These are phyloP conservation scores for Fusarium coffeatum DNA, from an alignment of 2,329 filamentous ascomycete genomes.

Conservation along the genomic window DNA sequence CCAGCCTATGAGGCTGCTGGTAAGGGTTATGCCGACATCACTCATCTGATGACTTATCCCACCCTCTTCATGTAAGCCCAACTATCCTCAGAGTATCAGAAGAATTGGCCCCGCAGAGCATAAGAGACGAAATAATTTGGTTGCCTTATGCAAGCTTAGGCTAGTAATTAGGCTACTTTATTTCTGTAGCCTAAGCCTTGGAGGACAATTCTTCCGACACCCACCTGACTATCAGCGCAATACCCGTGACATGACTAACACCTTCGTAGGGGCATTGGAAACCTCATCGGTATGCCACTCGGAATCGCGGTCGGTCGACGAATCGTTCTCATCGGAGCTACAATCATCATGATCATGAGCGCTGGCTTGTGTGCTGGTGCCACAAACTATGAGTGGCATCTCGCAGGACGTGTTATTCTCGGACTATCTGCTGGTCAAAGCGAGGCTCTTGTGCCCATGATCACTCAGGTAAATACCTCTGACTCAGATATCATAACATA, in stretches of 20 bases:
- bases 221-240: too few species aligned
- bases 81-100: background rate
- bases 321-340: constrained; percentile 37
- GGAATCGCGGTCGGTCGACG: constrained; percentile 39
- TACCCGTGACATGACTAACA: background rate
- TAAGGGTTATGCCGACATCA: constrained; percentile 23
- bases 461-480: constrained; percentile 8
- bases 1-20: constrained; percentile 12
- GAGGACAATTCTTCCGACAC: too few species aligned
- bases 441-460: constrained; percentile 29
- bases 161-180: too few species aligned
- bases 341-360: constrained; percentile 37
- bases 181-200: too few species aligned
- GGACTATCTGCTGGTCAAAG: constrained; percentile 39
- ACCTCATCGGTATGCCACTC: constrained; percentile 40
- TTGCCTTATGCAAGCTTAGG: too few species aligned
- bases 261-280: constrained; percentile 29
- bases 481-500: too few species aligned
- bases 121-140: too few species aligned
- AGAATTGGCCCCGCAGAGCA: too few species aligned
- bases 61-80: constrained; percentile 14
- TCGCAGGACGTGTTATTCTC: constrained; percentile 30
- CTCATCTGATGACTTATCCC: constrained; percentile 22
- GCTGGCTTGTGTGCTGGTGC: constrained; percentile 33
- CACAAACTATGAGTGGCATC: constrained; percentile 40